Evolutionary conservation across 2,329 filamentous ascomycete genomes (phyloP).

Genomic region (Phoma sp.): DNA sequence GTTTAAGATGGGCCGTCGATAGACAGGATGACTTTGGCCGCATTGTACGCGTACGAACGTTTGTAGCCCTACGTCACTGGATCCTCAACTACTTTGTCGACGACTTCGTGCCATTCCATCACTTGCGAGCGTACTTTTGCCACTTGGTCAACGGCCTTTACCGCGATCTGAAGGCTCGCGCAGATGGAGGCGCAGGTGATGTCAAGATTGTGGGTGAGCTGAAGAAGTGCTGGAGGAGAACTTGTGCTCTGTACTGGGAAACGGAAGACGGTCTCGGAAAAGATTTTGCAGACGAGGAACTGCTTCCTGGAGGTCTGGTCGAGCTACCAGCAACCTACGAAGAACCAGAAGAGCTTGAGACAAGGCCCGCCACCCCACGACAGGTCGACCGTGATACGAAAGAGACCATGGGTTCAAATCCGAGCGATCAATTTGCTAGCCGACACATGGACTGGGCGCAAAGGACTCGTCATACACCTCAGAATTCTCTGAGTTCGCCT

Average conservation of each 20-base stretch:
- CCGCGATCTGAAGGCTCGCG: slow-evolving; percentile 57
- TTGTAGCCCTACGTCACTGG: slow-evolving; percentile 96
- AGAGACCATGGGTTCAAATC: slow-evolving; percentile 45
- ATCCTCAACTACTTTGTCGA: slow-evolving; percentile 97
- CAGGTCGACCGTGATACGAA: slow-evolving; percentile 36
- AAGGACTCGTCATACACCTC: slow-evolving; percentile 44
- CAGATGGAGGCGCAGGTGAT: slow-evolving; percentile 64
- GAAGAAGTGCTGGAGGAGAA: slow-evolving; percentile 95
- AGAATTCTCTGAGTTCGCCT: slow-evolving; percentile 46
- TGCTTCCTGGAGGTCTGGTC: slow-evolving; percentile 76
- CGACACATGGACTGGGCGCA: slow-evolving; percentile 49
- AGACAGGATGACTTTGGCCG: slow-evolving; percentile 83
- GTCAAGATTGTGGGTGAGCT: slow-evolving; percentile 91
- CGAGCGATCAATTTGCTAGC: slow-evolving; percentile 48
- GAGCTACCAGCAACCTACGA: slow-evolving; percentile 45
- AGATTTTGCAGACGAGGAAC: slow-evolving; percentile 68
- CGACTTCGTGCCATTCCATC: slow-evolving; percentile 82
- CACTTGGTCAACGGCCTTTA: slow-evolving; percentile 73
- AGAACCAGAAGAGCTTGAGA: slow-evolving; percentile 21
- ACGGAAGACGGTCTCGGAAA: slow-evolving; percentile 66
- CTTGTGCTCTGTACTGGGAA: slow-evolving; percentile 91
- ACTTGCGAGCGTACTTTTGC: slow-evolving; percentile 79
- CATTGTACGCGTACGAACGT: slow-evolving; percentile 93
- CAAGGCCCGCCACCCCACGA: slow-evolving; percentile 32
- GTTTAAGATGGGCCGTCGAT: slow-evolving; percentile 84